A percentile compares a stretch with the other conserved stretches of the same genome.
Conservation (phyloP, 2,329 filamentous ascomycete species). For the Pseudogymnoascus sp. region DNA sequence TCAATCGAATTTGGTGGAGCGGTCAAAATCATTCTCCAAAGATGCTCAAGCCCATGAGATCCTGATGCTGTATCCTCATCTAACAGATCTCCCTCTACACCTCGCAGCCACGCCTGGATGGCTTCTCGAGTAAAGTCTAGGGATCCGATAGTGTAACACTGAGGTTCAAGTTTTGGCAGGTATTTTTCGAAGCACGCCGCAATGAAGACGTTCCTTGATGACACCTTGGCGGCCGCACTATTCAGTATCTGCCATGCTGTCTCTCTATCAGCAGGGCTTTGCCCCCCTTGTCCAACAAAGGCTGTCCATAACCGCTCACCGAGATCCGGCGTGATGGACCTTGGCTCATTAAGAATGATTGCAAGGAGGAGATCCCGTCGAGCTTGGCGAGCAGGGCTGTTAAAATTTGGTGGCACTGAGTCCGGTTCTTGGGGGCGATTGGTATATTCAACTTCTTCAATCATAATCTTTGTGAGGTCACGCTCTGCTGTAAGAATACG, state of each 20-base stretch:
- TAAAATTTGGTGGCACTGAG: slow-evolving; percentile 22
- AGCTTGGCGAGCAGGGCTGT: slow-evolving; percentile 39
- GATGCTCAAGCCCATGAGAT: slow-evolving; percentile 53
- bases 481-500: slow-evolving; percentile 51
- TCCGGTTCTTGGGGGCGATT: slow-evolving; percentile 13
- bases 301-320: slow-evolving; percentile 62
- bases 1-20: slow-evolving; percentile 59
- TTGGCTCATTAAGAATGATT: slow-evolving; percentile 53
- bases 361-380: slow-evolving; percentile 49
- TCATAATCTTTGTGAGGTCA: slow-evolving; percentile 50
- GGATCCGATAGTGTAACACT: slow-evolving; percentile 51
- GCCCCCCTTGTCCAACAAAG: slow-evolving; percentile 56
- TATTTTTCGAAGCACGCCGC: slow-evolving; percentile 45
- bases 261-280: slow-evolving; percentile 52
- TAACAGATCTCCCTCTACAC: slow-evolving; percentile 36
- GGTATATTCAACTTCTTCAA: slow-evolving; percentile 53
- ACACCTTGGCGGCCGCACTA: slow-evolving; percentile 33
- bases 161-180: slow-evolving; percentile 47
- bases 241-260: slow-evolving; percentile 62
- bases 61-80: slow-evolving; percentile 44
- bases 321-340: slow-evolving; percentile 52
- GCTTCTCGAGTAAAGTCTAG: slow-evolving; percentile 53
- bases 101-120: slow-evolving; percentile 40
- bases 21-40: slow-evolving; percentile 77
- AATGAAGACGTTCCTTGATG: slow-evolving; percentile 48